These are phyloP conservation scores for Macroventuria anomochaeta DNA, from an alignment of 2,329 filamentous ascomycete genomes.

Conservation along the genomic window DNA sequence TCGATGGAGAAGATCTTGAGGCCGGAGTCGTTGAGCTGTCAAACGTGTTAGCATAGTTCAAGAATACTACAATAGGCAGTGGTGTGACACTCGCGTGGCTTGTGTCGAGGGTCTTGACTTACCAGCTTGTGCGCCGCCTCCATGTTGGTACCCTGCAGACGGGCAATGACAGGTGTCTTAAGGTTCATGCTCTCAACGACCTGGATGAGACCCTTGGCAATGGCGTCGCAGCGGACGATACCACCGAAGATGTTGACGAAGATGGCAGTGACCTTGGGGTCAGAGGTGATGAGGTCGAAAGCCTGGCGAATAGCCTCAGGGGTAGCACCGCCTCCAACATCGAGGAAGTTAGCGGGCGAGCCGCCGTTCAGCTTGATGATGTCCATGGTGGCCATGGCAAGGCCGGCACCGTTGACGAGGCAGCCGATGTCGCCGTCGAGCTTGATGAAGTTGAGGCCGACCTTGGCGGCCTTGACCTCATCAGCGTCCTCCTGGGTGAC, in stretches of 20 bases:
- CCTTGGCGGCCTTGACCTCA: constrained; percentile 95
- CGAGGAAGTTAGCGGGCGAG: constrained; percentile 95
- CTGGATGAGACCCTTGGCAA: constrained; percentile 93
- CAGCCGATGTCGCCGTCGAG: constrained; percentile 99
- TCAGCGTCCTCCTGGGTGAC: constrained; percentile 94
- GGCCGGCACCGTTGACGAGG: constrained; percentile 97
- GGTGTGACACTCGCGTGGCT: no score
- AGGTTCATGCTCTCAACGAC: constrained; percentile 95
- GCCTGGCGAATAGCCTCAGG: constrained; percentile 96
- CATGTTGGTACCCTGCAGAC: constrained; percentile 98
- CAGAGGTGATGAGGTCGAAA: constrained; percentile 98
- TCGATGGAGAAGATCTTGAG: constrained; percentile 99
- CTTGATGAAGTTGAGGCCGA: constrained; percentile 99
- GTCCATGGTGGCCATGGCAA: constrained; percentile 99
- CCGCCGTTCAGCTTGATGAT: constrained; percentile 99
- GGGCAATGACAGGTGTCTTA: constrained; percentile 93
- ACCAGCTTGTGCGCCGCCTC: constrained; percentile 85
- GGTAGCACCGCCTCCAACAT: constrained; percentile 96
- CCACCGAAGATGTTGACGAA: constrained; percentile 99
- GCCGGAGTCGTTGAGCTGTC: constrained; percentile 88
- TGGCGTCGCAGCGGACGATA: constrained; percentile 97
- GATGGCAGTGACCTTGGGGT: constrained; percentile 97
- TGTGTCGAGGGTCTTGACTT: no score
- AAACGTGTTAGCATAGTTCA: constrained; percentile 10
- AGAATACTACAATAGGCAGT: background rate